Conservation (phyloP, 2,329 filamentous ascomycete genomes). For the Alternaria sp. region DNA sequence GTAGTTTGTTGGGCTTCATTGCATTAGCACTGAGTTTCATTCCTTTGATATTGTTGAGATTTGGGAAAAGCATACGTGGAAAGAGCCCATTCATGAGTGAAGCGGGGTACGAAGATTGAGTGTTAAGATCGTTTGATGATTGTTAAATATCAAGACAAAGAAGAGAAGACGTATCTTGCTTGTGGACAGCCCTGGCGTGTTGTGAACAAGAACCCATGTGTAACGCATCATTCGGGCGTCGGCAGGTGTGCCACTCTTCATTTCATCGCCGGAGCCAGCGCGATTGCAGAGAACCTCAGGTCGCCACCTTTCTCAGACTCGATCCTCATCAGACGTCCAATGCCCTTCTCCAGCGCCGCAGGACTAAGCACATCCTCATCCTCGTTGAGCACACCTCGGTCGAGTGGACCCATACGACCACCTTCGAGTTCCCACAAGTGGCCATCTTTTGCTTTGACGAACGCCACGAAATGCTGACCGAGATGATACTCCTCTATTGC, state of each 20-base stretch:
- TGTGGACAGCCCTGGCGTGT: too few species aligned
- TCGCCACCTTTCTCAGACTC: conserved; percentile 49
- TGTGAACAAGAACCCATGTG: background rate
- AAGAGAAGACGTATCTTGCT: background rate
- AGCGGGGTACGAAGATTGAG: conserved; percentile 25
- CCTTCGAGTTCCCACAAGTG: conserved; percentile 60
- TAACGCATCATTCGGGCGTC: background rate
- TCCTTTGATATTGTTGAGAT: conserved; percentile 55
- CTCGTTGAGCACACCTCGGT: conserved; percentile 51
- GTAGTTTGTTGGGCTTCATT: conserved; percentile 56
- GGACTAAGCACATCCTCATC: conserved; percentile 57
- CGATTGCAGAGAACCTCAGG: conserved; percentile 56
- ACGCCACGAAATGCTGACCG: conserved; percentile 57
- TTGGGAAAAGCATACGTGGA: conserved; percentile 53
- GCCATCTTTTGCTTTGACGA: conserved; percentile 57
- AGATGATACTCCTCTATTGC: conserved; percentile 37
- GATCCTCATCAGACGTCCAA: conserved; percentile 50
- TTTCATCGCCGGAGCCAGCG: conserved; percentile 39
- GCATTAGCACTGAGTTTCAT: conserved; percentile 55
- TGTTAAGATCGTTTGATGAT: background rate
- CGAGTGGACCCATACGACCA: conserved; percentile 54
- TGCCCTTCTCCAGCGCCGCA: conserved; percentile 52
- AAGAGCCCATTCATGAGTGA: conserved; percentile 52
- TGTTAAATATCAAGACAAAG: background rate
- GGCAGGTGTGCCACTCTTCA: background rate